phyloP scores from a whole-genome alignment of 257 asterid genomes.

The Solanum okadae region DNA sequence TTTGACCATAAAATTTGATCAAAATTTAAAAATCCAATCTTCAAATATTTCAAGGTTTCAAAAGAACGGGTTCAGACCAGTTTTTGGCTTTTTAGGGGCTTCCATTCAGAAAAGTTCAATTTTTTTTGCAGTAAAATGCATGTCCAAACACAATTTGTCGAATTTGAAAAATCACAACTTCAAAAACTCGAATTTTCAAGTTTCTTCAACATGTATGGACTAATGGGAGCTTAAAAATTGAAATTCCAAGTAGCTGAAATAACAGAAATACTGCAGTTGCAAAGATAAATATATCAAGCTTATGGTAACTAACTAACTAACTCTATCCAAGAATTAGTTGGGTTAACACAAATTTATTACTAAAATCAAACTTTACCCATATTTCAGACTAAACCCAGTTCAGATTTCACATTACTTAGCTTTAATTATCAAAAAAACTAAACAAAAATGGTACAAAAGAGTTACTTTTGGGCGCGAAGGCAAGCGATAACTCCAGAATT shows the following conservation, averaged over 20 bases:
- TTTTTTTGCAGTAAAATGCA: fast-evolving
- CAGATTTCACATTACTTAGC: not conserved
- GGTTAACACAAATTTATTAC: not conserved
- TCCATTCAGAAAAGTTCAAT: not conserved
- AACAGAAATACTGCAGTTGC: not conserved
- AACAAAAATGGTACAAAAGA: not conserved
- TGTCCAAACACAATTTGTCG: no score
- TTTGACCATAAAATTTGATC: no score
- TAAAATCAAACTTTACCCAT: not conserved
- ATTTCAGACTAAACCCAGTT: not conserved
- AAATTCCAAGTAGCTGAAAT: no score
- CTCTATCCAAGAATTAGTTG: not conserved
- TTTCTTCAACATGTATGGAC: not conserved
- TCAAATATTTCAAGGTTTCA: no score
- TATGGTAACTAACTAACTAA: not conserved
- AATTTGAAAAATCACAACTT: not conserved
- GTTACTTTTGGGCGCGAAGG: constrained; percentile 65
- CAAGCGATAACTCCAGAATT: constrained; percentile 73
- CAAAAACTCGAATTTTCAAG: not conserved
- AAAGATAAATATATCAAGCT: not conserved
- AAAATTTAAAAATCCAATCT: no score
- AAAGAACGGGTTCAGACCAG: no score
- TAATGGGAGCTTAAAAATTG: not conserved
- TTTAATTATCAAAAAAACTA: not conserved
- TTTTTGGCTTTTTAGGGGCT: no score